These are phyloP conservation scores for Populus deltoides DNA, from an alignment of 345 rosid genomes.

Conservation along the genomic window DNA sequence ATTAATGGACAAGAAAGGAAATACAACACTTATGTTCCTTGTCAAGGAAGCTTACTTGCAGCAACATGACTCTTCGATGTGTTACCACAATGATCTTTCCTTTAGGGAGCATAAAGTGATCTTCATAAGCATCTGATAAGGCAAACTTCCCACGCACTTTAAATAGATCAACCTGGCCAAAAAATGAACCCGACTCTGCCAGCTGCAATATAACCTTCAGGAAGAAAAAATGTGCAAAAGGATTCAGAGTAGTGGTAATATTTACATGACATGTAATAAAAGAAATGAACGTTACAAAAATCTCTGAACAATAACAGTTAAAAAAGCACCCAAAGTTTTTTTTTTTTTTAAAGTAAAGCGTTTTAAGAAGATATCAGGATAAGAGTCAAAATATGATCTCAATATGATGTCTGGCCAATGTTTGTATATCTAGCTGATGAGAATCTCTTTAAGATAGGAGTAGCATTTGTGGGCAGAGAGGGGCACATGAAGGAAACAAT, in stretches of 20 bases:
- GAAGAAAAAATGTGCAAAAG: slow-evolving; percentile 15
- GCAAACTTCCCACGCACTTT: slow-evolving; percentile 99
- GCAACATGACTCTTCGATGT: slow-evolving; percentile 73
- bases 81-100: slow-evolving; percentile 72
- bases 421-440: too few species aligned
- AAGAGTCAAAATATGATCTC: not conserved
- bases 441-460: too few species aligned
- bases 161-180: slow-evolving; percentile 93
- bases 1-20: not conserved
- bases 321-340: not conserved
- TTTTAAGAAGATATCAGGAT: not conserved
- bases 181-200: slow-evolving; percentile 89
- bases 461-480: too few species aligned
- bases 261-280: not conserved
- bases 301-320: not conserved
- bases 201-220: slow-evolving; percentile 86
- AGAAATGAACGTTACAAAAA: not conserved
- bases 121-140: slow-evolving; percentile 93
- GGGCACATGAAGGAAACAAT: too few species aligned
- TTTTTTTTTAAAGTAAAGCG: not conserved
- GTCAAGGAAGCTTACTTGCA: slow-evolving; percentile 60
- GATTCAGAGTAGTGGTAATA: slow-evolving; percentile 10
- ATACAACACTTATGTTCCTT: slow-evolving; percentile 5
- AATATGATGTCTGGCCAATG: too few species aligned
- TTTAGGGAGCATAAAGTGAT: slow-evolving; percentile 80